A percentile compares a stretch with the other conserved stretches of the same genome.
phyloP scores from a whole-genome alignment of 352 stramenopile genomes.

The Globisporangium cederbergense region DNA sequence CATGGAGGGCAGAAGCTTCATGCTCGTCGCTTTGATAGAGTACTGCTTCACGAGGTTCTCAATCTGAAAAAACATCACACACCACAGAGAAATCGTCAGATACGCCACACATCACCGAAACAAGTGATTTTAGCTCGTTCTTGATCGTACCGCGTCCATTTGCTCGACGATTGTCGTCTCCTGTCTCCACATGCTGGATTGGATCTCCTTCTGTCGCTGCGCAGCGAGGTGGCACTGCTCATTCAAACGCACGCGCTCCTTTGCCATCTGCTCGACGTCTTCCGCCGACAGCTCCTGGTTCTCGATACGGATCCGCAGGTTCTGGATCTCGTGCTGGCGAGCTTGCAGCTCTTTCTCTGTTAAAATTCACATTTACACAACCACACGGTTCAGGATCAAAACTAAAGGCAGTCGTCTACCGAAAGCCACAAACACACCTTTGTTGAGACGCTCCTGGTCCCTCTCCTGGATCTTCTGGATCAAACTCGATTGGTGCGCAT shows the following conservation, averaged over 20 bases:
- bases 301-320: slow-evolving; percentile 60
- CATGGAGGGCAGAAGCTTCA: slow-evolving; percentile 86
- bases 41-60: slow-evolving; percentile 76
- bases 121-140: not conserved
- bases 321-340: slow-evolving; percentile 59
- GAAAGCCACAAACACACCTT: slow-evolving; percentile 51
- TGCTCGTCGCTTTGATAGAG: slow-evolving; percentile 59
- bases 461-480: slow-evolving; percentile 89
- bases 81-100: not conserved
- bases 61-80: slow-evolving; percentile 43
- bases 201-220: slow-evolving; percentile 51
- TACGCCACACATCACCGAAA: not conserved
- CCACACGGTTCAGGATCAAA: not conserved
- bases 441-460: slow-evolving; percentile 61
- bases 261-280: slow-evolving; percentile 70
- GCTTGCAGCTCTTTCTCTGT: slow-evolving; percentile 46
- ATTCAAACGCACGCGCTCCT: slow-evolving; percentile 67
- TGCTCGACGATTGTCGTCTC: slow-evolving; percentile 66
- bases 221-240: slow-evolving; percentile 70
- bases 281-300: slow-evolving; percentile 77
- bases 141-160: slow-evolving; percentile 52
- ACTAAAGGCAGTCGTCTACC: not conserved
- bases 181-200: slow-evolving; percentile 54
- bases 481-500: slow-evolving; percentile 69
- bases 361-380: not conserved